Base-by-base conservation (phyloP, 768 basidiomycete species). In the Phanerochaete carnosa region DNA sequence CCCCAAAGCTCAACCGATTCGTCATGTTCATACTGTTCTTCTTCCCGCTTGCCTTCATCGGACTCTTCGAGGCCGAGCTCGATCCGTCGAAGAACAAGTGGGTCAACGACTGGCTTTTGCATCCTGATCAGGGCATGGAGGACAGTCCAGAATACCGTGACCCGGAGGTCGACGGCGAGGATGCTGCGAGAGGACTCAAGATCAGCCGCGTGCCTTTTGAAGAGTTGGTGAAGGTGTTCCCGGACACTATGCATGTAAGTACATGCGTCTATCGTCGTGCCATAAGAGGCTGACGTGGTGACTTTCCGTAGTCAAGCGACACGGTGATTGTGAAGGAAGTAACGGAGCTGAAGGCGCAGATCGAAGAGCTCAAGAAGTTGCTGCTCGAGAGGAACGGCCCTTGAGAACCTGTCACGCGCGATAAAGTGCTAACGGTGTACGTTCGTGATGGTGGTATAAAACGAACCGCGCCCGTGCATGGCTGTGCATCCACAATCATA, bases 1-100 rank as follows among this genome's bases (percentile, higher is more conserved):
- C 22, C 29, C 59, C 16, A 5, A 35, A 90, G 87, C 73, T 94
- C 63, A 97, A 96, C 74, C 85, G 87, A 56, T 69, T 78, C 65
- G 80, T 92, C 57, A 96, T 98, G 95, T 74, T 76, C 25, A 65
- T 80, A 45, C 61, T 96, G n/a, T 96, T 98, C 78, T 89, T 88
- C 74, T 61, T 94, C 56, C 94, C 94, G 2, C 77, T 97, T 30
- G 75, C 80, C 3, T 54, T 80, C 16, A 90, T 97, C 63, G 90
- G 93, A 0, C 67, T 95, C 33, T 89, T 79, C 66, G 95, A 97
- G 75, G 81, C 90, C 0, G 77, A 79, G 11, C 70, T 80, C 51
- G 75, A 81, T 61, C 70, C 72, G 15, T 68, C 73, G 28, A 83
- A 80, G 63, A 79, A 83, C 63, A 74, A 71, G 9, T 92, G 90